Evolutionary conservation across 208 protist species (phyloP).

Genomic region (Trypanosoma lewisi): DNA sequence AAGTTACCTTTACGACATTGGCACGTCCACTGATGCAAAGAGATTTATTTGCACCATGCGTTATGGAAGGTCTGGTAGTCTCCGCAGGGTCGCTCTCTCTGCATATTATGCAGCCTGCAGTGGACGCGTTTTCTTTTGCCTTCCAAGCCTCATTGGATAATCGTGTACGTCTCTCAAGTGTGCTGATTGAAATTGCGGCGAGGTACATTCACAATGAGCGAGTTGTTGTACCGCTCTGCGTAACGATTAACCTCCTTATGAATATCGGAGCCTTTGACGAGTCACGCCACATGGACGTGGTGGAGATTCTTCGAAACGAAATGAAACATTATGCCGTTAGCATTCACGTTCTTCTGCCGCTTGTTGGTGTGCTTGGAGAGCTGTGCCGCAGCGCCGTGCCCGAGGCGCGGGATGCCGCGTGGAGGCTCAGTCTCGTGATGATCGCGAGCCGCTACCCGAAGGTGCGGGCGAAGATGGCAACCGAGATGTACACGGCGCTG

Average conservation of each 20-base stretch:
- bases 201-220: conserved; percentile 64
- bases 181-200: conserved; percentile 51
- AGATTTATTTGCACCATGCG: conserved; percentile 38
- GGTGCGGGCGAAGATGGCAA: conserved; percentile 79
- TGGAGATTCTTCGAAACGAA: conserved; percentile 65
- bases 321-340: conserved; percentile 69
- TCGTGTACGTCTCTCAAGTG: conserved; percentile 38
- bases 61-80: conserved; percentile 81
- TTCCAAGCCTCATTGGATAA: conserved; percentile 27
- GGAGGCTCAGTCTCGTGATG: conserved; percentile 78
- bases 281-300: conserved; percentile 37
- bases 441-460: conserved; percentile 90
- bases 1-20: conserved; percentile 42
- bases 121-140: conserved; percentile 52
- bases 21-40: conserved; percentile 54
- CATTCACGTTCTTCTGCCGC: conserved; percentile 73
- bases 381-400: conserved; percentile 58
- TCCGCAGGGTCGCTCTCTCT: conserved; percentile 82
- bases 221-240: conserved; percentile 76
- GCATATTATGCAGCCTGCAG: conserved; percentile 69
- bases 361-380: conserved; percentile 62
- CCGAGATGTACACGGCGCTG: conserved; percentile 87
- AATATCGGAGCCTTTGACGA: conserved; percentile 51
- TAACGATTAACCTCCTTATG: conserved; percentile 57
- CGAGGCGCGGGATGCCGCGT: conserved; percentile 51